Evolutionary conservation across 768 basidiomycete genomes (phyloP).

Genomic region (Clathrus columnatus): DNA sequence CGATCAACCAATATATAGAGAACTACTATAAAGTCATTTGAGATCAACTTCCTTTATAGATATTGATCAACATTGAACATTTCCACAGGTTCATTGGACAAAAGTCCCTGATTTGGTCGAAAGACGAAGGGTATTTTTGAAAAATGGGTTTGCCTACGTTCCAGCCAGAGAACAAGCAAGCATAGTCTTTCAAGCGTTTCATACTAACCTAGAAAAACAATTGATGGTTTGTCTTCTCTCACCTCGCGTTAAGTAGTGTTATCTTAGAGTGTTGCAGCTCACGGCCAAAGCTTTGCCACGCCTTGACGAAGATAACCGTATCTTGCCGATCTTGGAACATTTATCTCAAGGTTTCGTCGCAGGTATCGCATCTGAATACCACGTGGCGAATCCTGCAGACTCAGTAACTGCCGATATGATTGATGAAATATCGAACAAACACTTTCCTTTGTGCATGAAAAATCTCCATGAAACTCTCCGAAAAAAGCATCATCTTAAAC

Average conservation of each 20-base stretch:
- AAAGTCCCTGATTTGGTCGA: slow-evolving; percentile 89
- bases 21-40: slow-evolving; percentile 66
- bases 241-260: not conserved
- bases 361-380: slow-evolving; percentile 82
- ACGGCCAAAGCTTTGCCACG: slow-evolving; percentile 84
- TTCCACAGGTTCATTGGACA: slow-evolving; percentile 83
- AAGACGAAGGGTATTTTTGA: slow-evolving; percentile 67
- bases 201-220: slow-evolving; percentile 56
- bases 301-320: slow-evolving; percentile 88
- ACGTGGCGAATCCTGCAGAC: slow-evolving; percentile 44
- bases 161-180: slow-evolving; percentile 68
- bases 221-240: slow-evolving; percentile 50
- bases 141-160: slow-evolving; percentile 84
- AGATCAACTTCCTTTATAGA: not conserved
- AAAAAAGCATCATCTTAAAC: slow-evolving; percentile 80
- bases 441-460: slow-evolving; percentile 96
- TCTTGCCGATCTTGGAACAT: slow-evolving; percentile 83
- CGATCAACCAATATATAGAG: slow-evolving; percentile 35
- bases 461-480: slow-evolving; percentile 73
- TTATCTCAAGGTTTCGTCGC: slow-evolving; percentile 90
- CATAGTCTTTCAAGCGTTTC: slow-evolving; percentile 83
- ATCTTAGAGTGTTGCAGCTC: slow-evolving; percentile 33
- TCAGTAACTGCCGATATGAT: slow-evolving; percentile 91
- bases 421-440: slow-evolving; percentile 73
- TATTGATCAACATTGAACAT: not conserved